Base-by-base conservation (phyloP, 2,329 filamentous ascomycete genomes). In the Thermochaetoides dissita region DNA sequence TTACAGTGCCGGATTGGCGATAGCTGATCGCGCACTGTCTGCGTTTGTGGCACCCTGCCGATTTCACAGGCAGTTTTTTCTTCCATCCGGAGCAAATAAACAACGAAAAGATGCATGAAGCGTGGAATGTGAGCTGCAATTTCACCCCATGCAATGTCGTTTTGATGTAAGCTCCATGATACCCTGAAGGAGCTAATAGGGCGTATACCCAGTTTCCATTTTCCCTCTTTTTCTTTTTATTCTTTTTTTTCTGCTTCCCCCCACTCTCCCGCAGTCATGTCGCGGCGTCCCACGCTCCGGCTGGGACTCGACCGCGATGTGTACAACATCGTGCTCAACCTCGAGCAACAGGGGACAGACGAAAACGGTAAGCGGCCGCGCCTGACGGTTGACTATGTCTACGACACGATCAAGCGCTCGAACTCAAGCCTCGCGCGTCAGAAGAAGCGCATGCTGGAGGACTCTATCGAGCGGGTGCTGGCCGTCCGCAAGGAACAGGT, bases 371-470 rank as follows among this genome's bases (percentile, higher is more conserved):
- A 43, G n/a, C 34, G 51, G 32, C 46, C 46, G 29, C 53, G 44
- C 59, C 63, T 83, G 6, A 78, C 74, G 1, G 66, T 81, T 3
- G 61, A 70, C 2, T 62, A 66, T 2, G 72, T 93, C 1, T 94
- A 91, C 57, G 80, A 87, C 34, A 76, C 74, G 45, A 86, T 96
- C 47, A 84, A 87, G 52, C 66, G 69, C 39, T 94, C 87, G 10
- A 95, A 95, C 58, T 94, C 87, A 0, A 87, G 82, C 51, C 63
- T 96, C 17, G 85, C 84, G 48, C 71, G 91, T 17, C 78, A 83
- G 51, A 86, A 85, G 34, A 94, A 91, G 60, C 80, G 79, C 46
- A 68, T 81, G 0, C 64, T 96, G 1, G 84, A 94, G 58, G 84
- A 91, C 49, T 81, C 83, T 32, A 85, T 96, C 49, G 86, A 94